These are phyloP conservation scores for Chlorella sp. DNA, from an alignment of 139 green algal genomes.

Conservation along the genomic window DNA sequence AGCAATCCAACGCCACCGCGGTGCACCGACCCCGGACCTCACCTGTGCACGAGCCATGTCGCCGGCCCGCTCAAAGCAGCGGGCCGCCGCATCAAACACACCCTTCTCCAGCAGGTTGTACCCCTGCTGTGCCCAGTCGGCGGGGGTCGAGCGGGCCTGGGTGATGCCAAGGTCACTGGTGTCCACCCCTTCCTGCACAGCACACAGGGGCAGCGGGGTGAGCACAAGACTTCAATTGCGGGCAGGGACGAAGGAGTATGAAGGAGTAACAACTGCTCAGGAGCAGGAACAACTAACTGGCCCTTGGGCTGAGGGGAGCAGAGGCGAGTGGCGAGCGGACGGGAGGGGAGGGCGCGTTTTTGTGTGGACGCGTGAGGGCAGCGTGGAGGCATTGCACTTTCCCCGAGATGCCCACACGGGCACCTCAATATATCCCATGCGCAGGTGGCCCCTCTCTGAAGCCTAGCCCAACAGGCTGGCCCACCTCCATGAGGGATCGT, in stretches of 20 bases:
- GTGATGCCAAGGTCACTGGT: conserved; percentile 39
- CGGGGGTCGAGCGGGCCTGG: conserved; percentile 21
- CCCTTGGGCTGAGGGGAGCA: too few relatives aligned
- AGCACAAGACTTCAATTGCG: background rate
- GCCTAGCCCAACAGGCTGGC: background rate
- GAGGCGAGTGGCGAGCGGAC: too few relatives aligned
- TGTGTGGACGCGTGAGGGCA: too few relatives aligned
- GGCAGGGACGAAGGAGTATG: too few relatives aligned
- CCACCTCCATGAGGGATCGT: conserved; percentile 35
- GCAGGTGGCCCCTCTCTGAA: too few relatives aligned
- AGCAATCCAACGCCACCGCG: background rate
- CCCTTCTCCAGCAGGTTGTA: conserved; percentile 45
- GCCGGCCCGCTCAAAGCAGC: conserved; percentile 27
- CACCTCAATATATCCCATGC: too few relatives aligned
- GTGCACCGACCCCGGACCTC: background rate
- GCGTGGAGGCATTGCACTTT: too few relatives aligned
- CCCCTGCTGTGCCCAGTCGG: conserved; percentile 38
- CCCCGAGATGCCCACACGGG: too few relatives aligned
- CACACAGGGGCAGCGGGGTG: background rate
- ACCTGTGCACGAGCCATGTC: conserved; percentile 25
- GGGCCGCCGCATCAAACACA: conserved; percentile 18
- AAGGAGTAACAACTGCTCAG: too few relatives aligned
- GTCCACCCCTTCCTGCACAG: conserved; percentile 37
- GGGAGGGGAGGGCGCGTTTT: too few relatives aligned
- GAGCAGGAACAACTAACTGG: too few relatives aligned